Evolutionary conservation across 2,329 filamentous ascomycete genomes (phyloP).

Genomic region (Alternaria triticimaculans): DNA sequence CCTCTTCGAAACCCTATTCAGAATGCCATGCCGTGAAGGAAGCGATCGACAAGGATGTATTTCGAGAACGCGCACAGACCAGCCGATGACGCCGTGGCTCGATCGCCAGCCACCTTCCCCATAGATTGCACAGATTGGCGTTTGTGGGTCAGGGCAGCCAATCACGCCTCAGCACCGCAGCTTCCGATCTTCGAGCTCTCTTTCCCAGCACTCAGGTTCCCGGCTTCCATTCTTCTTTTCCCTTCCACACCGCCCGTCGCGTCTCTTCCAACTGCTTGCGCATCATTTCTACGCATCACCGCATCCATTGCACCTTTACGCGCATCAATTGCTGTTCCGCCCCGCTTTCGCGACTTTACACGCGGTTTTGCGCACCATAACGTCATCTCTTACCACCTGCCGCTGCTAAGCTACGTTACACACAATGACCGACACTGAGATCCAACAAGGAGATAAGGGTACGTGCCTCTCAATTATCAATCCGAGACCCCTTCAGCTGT

Average conservation of each 20-base stretch:
- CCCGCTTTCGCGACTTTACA: constrained; percentile 28
- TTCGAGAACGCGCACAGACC: constrained; percentile 13
- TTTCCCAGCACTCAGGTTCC: constrained; percentile 23
- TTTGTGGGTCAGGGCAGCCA: constrained; percentile 21
- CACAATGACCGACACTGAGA: constrained; percentile 45
- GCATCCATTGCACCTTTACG: constrained; percentile 20
- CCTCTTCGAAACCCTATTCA: background rate
- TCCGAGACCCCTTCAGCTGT: background rate
- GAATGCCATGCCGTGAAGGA: background rate
- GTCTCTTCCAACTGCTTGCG: constrained; percentile 26
- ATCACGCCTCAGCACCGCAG: constrained; percentile 36
- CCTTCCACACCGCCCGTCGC: constrained; percentile 27
- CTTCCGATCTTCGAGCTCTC: constrained; percentile 40
- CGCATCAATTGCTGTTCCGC: constrained; percentile 33
- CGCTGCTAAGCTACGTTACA: constrained; percentile 15
- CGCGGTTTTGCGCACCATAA: constrained; percentile 31
- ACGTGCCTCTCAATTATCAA: constrained; percentile 7
- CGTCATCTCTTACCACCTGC: constrained; percentile 36
- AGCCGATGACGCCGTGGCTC: constrained; percentile 37
- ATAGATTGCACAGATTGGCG: constrained; percentile 8
- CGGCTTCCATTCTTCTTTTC: constrained; percentile 25
- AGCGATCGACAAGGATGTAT: constrained; percentile 6
- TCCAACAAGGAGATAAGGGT: constrained; percentile 49
- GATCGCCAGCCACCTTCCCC: constrained; percentile 28
- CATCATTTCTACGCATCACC: constrained; percentile 28